These are phyloP conservation scores for Floccularia luteovirens DNA, from an alignment of 768 basidiomycete species.

Conservation along the genomic window DNA sequence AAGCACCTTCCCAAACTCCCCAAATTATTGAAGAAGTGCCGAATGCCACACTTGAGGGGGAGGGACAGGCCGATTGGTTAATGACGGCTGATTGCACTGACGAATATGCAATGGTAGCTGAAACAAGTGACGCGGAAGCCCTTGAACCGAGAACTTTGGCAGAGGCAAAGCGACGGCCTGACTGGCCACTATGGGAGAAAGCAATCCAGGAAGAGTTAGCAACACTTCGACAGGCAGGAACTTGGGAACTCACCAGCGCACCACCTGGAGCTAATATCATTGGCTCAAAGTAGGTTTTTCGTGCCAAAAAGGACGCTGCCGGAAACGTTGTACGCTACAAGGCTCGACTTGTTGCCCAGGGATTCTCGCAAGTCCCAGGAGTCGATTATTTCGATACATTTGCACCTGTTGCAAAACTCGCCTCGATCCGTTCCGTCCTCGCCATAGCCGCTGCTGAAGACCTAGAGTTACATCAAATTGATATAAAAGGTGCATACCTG, in stretches of 20 bases:
- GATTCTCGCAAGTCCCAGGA: constrained; percentile 25
- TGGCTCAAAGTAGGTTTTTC: constrained; percentile 17
- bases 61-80: too few relatives aligned
- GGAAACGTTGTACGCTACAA: constrained; percentile 22
- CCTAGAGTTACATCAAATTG: constrained; percentile 4
- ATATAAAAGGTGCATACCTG: constrained; percentile 8
- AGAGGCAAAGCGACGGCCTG: constrained; percentile 11
- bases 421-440: constrained; percentile 10
- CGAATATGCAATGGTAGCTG: too few relatives aligned
- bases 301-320: constrained; percentile 17
- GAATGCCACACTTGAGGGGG: too few relatives aligned
- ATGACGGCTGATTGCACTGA: too few relatives aligned
- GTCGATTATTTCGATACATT: constrained; percentile 18
- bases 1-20: too few relatives aligned
- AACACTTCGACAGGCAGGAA: constrained; percentile 13
- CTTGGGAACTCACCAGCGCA: constrained; percentile 10
- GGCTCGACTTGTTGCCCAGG: constrained; percentile 25
- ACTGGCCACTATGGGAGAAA: constrained; percentile 9
- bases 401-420: constrained; percentile 10
- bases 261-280: constrained; percentile 9
- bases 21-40: too few relatives aligned
- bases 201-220: constrained; percentile 5
- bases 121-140: too few relatives aligned
- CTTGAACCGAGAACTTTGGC: constrained; percentile 5
- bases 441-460: constrained; percentile 11